These are phyloP conservation scores for Scheffersomyces ergatensis DNA, from an alignment of 805 yeast genomes.

Conservation along the genomic window DNA sequence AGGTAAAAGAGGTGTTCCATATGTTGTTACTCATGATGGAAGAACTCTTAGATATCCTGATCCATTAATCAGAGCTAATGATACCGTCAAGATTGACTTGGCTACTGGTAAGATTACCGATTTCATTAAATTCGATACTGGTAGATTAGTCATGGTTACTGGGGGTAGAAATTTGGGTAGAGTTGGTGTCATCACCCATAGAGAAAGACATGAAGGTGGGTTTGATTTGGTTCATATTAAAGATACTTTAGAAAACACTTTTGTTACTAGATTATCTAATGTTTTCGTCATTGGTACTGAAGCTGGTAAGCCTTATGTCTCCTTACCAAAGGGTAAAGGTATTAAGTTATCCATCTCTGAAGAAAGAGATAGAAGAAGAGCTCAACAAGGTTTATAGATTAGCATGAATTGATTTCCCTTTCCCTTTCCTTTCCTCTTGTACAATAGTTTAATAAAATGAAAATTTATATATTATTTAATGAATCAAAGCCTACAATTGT, in stretches of 20 bases:
- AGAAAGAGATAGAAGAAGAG: conserved; percentile 45
- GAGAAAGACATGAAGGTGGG: conserved; percentile 42
- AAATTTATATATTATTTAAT: too few relatives aligned
- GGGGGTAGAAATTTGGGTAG: conserved; percentile 45
- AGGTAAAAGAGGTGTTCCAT: conserved; percentile 98
- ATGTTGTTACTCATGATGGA: conserved; percentile 99
- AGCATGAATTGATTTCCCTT: too few relatives aligned
- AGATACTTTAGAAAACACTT: conserved; percentile 39
- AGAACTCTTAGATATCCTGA: conserved; percentile 99
- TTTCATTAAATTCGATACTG: conserved; percentile 38
- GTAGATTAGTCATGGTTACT: conserved; percentile 42
- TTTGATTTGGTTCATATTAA: conserved; percentile 41
- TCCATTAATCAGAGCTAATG: conserved; percentile 94
- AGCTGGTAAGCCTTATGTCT: conserved; percentile 38
- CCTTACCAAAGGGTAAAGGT: conserved; percentile 46
- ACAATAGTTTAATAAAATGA: too few relatives aligned
- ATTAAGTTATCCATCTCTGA: conserved; percentile 40
- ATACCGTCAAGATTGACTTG: conserved; percentile 95
- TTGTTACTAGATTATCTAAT: conserved; percentile 40
- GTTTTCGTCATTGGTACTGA: conserved; percentile 40
- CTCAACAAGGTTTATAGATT: conserved; percentile 19
- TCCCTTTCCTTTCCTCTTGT: background rate
- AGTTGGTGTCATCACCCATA: conserved; percentile 41
- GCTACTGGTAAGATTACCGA: conserved; percentile 89
- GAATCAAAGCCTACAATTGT: too few relatives aligned